Conservation (phyloP, 768 basidiomycete genomes). For the Lyophyllum atratum region DNA sequence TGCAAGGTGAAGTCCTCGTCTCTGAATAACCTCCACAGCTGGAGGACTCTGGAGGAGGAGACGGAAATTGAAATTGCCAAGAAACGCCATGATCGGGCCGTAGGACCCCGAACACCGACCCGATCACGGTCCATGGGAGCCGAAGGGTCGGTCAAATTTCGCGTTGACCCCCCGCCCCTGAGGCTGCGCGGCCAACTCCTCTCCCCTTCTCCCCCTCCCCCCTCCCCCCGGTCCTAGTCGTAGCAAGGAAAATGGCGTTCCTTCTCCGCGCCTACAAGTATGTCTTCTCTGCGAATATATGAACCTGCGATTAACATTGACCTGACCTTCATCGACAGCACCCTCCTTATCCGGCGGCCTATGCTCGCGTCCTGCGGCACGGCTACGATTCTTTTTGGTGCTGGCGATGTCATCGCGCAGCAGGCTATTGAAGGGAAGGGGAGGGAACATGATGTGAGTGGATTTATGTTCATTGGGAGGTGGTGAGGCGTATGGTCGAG, state of each 20-base stretch:
- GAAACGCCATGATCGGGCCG: no score
- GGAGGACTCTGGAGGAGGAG: no score
- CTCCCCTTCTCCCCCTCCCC: neutral
- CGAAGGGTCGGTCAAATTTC: no score
- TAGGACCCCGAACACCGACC: no score
- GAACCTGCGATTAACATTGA: neutral
- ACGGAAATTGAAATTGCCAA: no score
- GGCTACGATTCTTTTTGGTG: constrained; percentile 68
- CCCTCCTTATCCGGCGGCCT: constrained; percentile 61
- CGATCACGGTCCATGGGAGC: no score
- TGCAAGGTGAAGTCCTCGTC: no score
- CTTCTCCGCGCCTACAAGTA: constrained; percentile 14
- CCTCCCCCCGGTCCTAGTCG: neutral
- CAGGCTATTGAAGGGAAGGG: constrained; percentile 79
- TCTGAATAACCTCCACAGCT: no score
- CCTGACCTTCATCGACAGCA: constrained; percentile 33
- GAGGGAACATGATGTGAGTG: constrained; percentile 71
- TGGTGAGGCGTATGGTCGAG: no score
- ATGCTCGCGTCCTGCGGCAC: constrained; percentile 65
- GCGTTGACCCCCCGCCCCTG: no score
- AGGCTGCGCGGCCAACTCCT: no score
- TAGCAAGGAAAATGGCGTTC: constrained; percentile 3
- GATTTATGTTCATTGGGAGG: neutral
- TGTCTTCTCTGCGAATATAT: neutral
- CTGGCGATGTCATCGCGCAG: constrained; percentile 83